Evolutionary conservation across 768 basidiomycete genomes (phyloP), one percentile per base, ranked within the genome.

Genomic region (Kwoniella heveanensis): DNA sequence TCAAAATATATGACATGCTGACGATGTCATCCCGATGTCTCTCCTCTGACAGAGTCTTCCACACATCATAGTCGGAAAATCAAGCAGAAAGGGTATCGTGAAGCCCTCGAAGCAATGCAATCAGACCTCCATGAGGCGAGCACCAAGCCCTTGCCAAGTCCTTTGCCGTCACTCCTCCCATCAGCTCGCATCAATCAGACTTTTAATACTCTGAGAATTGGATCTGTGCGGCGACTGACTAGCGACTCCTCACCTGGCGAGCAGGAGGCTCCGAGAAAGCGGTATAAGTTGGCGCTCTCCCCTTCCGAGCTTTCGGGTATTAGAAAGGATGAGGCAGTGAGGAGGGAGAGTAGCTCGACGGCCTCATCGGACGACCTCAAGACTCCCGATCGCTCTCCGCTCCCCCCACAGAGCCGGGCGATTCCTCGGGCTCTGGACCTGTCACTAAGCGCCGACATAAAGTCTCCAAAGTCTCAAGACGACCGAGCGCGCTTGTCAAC

Each of bases 21-120:
- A 53, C 30, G 15, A 27, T 30, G 25, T 27, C 9, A 53, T 30
- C 39, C 17, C n/a, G n/a, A n/a, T n/a, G n/a, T n/a, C n/a, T n/a
- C 39, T 1, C 25, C 19, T 46, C 22, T 36, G 5, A 29, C 46
- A 61, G 60, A 53, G 17, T 46, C 60, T 8, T 54, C 60, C 7
- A 61, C 60, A 7, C 51, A 54, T 21, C 21, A 61, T 19, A 61
- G 53, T 32, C 36, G 60, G 10, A 39, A 36, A 9, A 10, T 61
- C 27, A 53, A 61, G 52, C 60, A 61, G 24, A 61, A 54, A 36
- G 52, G 52, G 26, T 49, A 61, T 61, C 60, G 60, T 12, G 60
- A 54, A 30, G 60, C 60, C 1, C 1, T 61, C 17, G 60, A 21
- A 36, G 52, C 58, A 0, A 60, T 60, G 58, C 49, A 53, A 25